phyloP scores from a whole-genome alignment of 2,329 filamentous ascomycete genomes.

The Pestalotiopsis sp. region DNA sequence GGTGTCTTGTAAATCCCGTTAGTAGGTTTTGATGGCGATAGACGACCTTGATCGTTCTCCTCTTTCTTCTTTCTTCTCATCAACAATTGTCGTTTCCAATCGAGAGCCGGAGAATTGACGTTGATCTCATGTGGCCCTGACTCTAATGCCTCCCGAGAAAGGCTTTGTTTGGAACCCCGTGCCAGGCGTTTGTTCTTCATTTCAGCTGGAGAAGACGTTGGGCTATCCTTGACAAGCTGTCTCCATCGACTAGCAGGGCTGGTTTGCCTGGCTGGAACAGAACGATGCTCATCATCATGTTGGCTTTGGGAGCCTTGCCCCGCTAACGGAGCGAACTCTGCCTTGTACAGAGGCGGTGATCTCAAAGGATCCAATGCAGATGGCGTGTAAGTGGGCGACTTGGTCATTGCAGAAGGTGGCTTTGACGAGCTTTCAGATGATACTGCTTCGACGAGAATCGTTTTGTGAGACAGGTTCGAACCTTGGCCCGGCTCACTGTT shows the following conservation, averaged over 20 bases:
- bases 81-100: conserved; percentile 19
- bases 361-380: not conserved
- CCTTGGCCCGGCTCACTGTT: not conserved
- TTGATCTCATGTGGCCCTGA: not conserved
- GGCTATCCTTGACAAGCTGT: conserved; percentile 24
- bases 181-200: conserved; percentile 25
- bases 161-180: conserved; percentile 15
- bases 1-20: conserved; percentile 17
- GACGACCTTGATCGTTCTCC: conserved; percentile 16
- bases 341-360: not conserved
- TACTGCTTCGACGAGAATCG: not conserved
- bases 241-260: conserved; percentile 21
- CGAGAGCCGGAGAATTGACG: conserved; percentile 13
- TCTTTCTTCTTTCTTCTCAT: conserved; percentile 11
- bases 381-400: not conserved
- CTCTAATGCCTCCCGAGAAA: conserved; percentile 18
- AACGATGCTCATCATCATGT: not conserved
- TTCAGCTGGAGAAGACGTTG: conserved; percentile 22
- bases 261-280: not conserved
- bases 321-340: not conserved
- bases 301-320: not conserved
- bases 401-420: not conserved
- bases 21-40: conserved; percentile 17
- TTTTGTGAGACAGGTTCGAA: not conserved
- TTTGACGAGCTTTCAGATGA: not conserved